Evolutionary conservation across 495 filamentous ascomycete genomes (phyloP), one percentile per base, ranked within the genome.

Genomic region (Lentithecium fluviatile): DNA sequence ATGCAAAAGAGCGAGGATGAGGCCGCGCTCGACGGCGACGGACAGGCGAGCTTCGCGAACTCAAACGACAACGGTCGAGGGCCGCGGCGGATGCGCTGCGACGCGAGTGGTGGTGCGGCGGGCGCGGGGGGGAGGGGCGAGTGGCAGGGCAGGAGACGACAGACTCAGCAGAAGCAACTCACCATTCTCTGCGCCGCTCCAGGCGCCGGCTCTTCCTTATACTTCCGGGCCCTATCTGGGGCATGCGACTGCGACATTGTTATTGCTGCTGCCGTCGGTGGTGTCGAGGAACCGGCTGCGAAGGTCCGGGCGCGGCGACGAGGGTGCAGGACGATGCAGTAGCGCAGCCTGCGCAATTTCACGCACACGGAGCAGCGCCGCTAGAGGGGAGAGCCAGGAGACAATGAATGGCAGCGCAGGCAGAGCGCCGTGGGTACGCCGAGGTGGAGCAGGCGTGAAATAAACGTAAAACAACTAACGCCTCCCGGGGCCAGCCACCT

Each of bases 191-290:
- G 64, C 60, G 58, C 66, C 67, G 70, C 69, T 62, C 64, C 64
- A 66, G 69, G 64, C 66, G 61, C 71, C 67, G 69, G 65, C 71
- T 71, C 67, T 67, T 71, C 69, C 67, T 73, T 71, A 71, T 69
- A 70, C 68, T 64, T 69, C 53, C 62, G 68, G 55, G 68, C 38
- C 51, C 58, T 60, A 53, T 68, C 67, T 60, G 70, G 61, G 46
- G 60, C 56, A 67, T 56, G 67, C 63, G 69, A 67, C 58, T 68
- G 69, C 69, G 69, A 71, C 70, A 70, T 72, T 66, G 56, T 69
- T 64, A 60, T 72, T 62, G 64, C 67, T 69, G 49, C 63, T 55
- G 26, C 40, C 19, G 13, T 45, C 52, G 58, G 49, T 52, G 58
- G 32, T 24, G 50, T 23, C 43, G 59, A 40, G 42, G 52, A 58